Evolutionary conservation across 306 rosid species (phyloP).

Genomic region (Fragaria iinumae): DNA sequence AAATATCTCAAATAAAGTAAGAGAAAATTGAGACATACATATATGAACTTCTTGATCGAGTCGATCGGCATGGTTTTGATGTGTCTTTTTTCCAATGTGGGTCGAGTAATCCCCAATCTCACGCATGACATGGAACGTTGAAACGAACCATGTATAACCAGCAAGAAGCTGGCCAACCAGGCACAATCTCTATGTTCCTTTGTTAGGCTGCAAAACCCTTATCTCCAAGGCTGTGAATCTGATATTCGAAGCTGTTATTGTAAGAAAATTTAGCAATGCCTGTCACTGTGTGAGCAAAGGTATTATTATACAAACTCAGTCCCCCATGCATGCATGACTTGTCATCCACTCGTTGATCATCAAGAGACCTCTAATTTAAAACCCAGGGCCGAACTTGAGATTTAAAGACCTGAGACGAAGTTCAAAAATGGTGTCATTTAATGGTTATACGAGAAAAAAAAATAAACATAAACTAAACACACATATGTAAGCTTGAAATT

Average conservation of each 20-base stretch:
- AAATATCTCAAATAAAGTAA: neutral
- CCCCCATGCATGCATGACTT: constrained; percentile 24
- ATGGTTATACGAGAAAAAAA: no score
- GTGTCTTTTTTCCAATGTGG: neutral
- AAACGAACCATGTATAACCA: neutral
- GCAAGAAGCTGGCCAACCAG: constrained; percentile 7
- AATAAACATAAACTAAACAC: no score
- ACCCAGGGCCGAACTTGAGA: no score
- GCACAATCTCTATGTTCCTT: constrained; percentile 2
- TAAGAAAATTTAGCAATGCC: constrained; percentile 15
- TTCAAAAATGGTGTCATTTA: no score
- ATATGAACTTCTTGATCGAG: neutral
- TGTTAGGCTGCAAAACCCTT: constrained; percentile 10
- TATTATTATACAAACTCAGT: constrained; percentile 6
- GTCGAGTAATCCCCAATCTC: neutral
- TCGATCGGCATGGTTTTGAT: neutral
- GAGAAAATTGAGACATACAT: neutral
- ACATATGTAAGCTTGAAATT: no score
- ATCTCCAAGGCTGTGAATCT: constrained; percentile 11
- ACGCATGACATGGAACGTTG: neutral
- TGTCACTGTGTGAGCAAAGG: constrained; percentile 7
- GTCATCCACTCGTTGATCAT: constrained; percentile 32
- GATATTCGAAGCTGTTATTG: constrained; percentile 13
- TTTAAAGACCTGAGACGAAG: no score
- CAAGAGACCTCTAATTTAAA: constrained; percentile 18